phyloP scores from a whole-genome alignment of 2,329 filamentous ascomycete genomes.

The Penicillium hordei region DNA sequence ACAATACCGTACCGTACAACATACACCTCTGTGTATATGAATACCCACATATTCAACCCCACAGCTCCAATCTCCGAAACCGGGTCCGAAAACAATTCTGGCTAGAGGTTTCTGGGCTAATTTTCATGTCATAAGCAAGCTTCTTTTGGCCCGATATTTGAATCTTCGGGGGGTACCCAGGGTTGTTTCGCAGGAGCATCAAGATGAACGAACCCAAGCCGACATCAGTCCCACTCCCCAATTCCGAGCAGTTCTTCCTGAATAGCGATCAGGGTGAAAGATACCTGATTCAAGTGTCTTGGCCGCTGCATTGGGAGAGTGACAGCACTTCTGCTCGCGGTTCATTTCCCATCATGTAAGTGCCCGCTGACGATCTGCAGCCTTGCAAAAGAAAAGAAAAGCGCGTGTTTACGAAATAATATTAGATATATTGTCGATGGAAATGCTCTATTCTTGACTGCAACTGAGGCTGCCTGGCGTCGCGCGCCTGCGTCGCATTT shows the following conservation, averaged over 20 bases:
- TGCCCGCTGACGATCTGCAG: background rate
- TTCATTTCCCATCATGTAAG: constrained; percentile 10
- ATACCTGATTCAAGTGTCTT: constrained; percentile 25
- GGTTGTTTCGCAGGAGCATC: background rate
- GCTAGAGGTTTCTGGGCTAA: background rate
- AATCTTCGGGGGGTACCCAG: background rate
- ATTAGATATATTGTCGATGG: constrained; percentile 26
- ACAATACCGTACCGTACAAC: background rate
- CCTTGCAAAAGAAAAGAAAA: background rate
- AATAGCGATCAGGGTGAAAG: constrained; percentile 12
- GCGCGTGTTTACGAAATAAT: background rate
- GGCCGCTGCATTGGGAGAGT: constrained; percentile 20
- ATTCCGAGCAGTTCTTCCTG: constrained; percentile 23
- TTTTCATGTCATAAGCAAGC: too few relatives aligned
- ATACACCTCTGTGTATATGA: background rate
- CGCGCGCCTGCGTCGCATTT: constrained; percentile 17
- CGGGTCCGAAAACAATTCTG: background rate
- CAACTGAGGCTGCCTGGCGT: constrained; percentile 24
- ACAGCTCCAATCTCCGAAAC: background rate
- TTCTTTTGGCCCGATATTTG: background rate
- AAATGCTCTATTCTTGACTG: constrained; percentile 25
- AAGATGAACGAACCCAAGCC: background rate
- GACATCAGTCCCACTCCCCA: constrained; percentile 7
- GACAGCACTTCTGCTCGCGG: background rate
- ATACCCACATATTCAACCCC: background rate